Conservation (phyloP, 768 basidiomycete genomes). For the Saitozyma sp. region DNA sequence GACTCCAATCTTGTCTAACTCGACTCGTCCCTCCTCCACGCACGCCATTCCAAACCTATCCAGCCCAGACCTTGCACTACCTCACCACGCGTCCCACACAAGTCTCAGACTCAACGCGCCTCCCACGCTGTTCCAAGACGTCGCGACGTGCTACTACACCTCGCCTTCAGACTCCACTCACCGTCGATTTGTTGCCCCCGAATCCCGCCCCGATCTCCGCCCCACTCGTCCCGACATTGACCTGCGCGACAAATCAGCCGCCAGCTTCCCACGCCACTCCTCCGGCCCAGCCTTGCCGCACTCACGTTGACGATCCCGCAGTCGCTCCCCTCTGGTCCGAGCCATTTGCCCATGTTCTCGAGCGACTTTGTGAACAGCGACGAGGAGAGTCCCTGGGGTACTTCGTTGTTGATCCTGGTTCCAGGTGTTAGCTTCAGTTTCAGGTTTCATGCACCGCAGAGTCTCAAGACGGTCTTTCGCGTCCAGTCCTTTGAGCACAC, state of each 20-base stretch:
- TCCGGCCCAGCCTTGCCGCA: constrained; percentile 12
- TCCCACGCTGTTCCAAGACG: no score
- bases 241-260: constrained; percentile 47
- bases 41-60: no score
- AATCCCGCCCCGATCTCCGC: constrained; percentile 83
- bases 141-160: neutral
- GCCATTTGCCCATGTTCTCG: constrained; percentile 83
- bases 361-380: constrained; percentile 81
- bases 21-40: no score
- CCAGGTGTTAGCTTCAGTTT: neutral
- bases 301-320: constrained; percentile 87
- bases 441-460: no score
- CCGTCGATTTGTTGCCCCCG: constrained; percentile 60
- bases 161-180: neutral
- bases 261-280: neutral
- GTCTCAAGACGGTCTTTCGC: no score
- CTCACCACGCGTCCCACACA: constrained; percentile 13
- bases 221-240: constrained; percentile 69
- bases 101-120: no score
- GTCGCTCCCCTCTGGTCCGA: constrained; percentile 85
- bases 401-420: constrained; percentile 41
- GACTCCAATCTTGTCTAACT: constrained; percentile 37
- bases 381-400: constrained; percentile 46
- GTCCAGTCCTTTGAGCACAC: no score
- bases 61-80: constrained; percentile 6